Evolutionary conservation across 306 rosid species (phyloP).

Genomic region (Vicia faba): DNA sequence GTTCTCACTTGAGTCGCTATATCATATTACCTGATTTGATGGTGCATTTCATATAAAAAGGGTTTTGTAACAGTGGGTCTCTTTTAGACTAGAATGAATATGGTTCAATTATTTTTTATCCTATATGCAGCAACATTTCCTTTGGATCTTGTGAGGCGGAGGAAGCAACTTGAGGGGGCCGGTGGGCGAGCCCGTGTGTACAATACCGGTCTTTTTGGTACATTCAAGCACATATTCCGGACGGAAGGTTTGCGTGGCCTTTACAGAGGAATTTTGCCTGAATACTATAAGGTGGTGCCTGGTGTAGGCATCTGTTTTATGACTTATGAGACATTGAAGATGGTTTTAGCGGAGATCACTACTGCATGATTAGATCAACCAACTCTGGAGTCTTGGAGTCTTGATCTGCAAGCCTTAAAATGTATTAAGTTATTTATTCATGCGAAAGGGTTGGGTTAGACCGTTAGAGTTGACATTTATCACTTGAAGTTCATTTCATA

Average conservation of each 20-base stretch:
- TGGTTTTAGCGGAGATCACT: slow-evolving; percentile 61
- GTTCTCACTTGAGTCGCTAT: slow-evolving; percentile 6
- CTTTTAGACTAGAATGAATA: slow-evolving; percentile 13
- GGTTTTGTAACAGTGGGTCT: not conserved
- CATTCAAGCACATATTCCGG: slow-evolving; percentile 68
- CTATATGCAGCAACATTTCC: slow-evolving; percentile 92
- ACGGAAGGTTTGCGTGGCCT: slow-evolving; percentile 86
- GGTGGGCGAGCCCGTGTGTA: slow-evolving; percentile 95
- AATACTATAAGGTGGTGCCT: slow-evolving; percentile 97
- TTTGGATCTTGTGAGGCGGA: slow-evolving; percentile 92
- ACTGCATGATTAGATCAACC: slow-evolving; percentile 39
- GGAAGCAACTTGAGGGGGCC: slow-evolving; percentile 96
- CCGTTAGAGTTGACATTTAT: slow-evolving; percentile 28
- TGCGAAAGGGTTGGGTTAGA: slow-evolving; percentile 31
- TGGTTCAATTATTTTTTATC: slow-evolving; percentile 38
- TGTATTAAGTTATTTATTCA: slow-evolving; percentile 29
- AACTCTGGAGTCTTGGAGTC: slow-evolving; percentile 14
- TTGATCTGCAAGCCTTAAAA: slow-evolving; percentile 25
- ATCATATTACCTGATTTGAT: slow-evolving; percentile 10
- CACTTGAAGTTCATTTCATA: slow-evolving; percentile 35
- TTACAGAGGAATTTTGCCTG: slow-evolving; percentile 95
- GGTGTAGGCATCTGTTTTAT: slow-evolving; percentile 97
- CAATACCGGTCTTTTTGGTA: slow-evolving; percentile 71
- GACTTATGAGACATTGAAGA: slow-evolving; percentile 91
- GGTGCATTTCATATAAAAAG: not conserved